Evolutionary conservation across 805 yeast species (phyloP).

Genomic region (Yarrowia yakushimensis): DNA sequence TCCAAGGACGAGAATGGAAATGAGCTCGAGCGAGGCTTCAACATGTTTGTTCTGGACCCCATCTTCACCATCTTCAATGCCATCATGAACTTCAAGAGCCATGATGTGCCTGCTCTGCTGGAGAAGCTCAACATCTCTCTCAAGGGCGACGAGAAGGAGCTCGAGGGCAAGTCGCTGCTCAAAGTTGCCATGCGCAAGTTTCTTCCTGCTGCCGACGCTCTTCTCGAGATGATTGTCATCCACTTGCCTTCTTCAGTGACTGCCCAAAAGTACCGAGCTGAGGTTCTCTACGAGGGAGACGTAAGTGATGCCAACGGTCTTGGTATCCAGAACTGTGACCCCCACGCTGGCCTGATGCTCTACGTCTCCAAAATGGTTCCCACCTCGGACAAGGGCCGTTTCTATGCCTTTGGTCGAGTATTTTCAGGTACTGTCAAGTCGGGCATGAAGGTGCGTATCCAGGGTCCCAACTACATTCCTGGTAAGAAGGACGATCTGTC

Average conservation of each 20-base stretch:
- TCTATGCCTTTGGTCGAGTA: slow-evolving; percentile 99
- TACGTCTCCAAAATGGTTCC: slow-evolving; percentile 99
- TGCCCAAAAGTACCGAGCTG: slow-evolving; percentile 99
- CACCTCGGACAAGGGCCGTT: slow-evolving; percentile 99
- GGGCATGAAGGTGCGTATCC: slow-evolving; percentile 99
- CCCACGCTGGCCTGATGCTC: slow-evolving; percentile 95
- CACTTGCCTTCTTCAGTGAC: slow-evolving; percentile 99
- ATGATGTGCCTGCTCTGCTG: slow-evolving; percentile 84
- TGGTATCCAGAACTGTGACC: slow-evolving; percentile 97
- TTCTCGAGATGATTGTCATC: slow-evolving; percentile 95
- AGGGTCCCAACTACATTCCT: slow-evolving; percentile 99
- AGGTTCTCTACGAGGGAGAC: slow-evolving; percentile 98
- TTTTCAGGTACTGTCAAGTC: slow-evolving; percentile 99
- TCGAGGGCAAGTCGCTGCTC: slow-evolving; percentile 97
- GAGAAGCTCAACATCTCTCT: slow-evolving; percentile 90
- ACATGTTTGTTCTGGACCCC: slow-evolving; percentile 98
- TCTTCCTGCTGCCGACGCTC: slow-evolving; percentile 99
- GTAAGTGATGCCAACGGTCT: slow-evolving; percentile 71
- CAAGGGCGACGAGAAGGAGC: slow-evolving; percentile 95
- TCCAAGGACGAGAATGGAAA: slow-evolving; percentile 94
- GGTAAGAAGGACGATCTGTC: slow-evolving; percentile 97
- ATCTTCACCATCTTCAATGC: slow-evolving; percentile 95
- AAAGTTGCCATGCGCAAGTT: slow-evolving; percentile 99
- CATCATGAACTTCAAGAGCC: slow-evolving; percentile 99
- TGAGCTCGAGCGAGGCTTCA: slow-evolving; percentile 97